Base-by-base conservation (phyloP, 2,329 filamentous ascomycete species). In the Davidsoniella virescens region DNA sequence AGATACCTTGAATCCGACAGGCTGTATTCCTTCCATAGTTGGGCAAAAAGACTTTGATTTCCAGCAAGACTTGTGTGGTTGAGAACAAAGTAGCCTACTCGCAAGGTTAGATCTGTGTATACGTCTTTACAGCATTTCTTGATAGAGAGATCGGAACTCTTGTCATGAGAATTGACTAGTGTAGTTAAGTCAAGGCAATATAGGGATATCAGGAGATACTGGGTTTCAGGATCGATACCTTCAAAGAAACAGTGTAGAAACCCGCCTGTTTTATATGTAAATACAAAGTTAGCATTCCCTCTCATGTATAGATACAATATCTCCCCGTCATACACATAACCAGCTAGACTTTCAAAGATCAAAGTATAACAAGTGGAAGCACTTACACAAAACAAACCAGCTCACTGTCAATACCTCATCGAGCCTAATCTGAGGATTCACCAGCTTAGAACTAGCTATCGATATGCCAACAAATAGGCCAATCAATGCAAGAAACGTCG, bases 1-100 rank as follows among this genome's bases (percentile, higher is more conserved):
- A 94, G 68, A 60, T 94, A 94, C 41, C 87, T 75, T 50, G 87
- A 93, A 66, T 94, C 87, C 2, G 84, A 88, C 33, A 88, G 72
- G 2, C 84, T 74, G 62, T 94, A 94, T 64, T 94, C 87, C 62
- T 94, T 94, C 87, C 87, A 94, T 42, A 94, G 70, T 67, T 94
- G 86, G 2, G 82, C 85, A 51, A 88, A 82, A 6, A 92, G 66
- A 50, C 80, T 78, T 61, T 87, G 81, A 53, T 76, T 76, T 9
- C 73, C 68, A 0, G 79, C 76, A 61, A 94, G 72, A 20, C 66
- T 68, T 18, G 68, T 65, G 62, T 85, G 82, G 61, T 88, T 78
- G 55, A 75, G 63, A 55, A 87, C 72, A 61, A 87, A 93, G 64
- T 93, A 94, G 37, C 81, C 77, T 80, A 9, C 9, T 5, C 23